Evolutionary conservation across 1,284 basidiomycete species (phyloP).

Genomic region (Apiotrichum domesticum): DNA sequence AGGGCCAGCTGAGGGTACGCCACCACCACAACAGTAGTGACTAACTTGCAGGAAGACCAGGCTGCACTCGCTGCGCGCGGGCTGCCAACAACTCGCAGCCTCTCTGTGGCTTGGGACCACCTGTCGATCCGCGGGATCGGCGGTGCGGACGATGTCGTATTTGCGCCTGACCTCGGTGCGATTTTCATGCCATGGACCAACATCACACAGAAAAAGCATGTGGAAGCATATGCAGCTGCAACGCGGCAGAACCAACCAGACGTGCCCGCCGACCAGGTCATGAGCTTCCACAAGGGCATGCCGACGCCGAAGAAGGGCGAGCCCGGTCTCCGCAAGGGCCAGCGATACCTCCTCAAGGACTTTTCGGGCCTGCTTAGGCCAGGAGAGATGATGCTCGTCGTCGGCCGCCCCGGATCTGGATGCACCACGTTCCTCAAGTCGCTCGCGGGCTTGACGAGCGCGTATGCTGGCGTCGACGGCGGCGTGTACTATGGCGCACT

Average conservation of each 20-base stretch:
- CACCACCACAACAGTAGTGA: not conserved
- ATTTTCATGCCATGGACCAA: slow-evolving; percentile 28
- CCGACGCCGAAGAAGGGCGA: slow-evolving; percentile 18
- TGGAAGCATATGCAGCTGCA: slow-evolving; percentile 5
- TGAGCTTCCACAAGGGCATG: slow-evolving; percentile 15
- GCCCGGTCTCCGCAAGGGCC: slow-evolving; percentile 25
- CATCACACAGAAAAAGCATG: slow-evolving; percentile 24
- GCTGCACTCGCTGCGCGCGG: slow-evolving; percentile 8
- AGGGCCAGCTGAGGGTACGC: too few species aligned
- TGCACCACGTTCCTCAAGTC: slow-evolving; percentile 49
- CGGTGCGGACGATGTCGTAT: slow-evolving; percentile 29
- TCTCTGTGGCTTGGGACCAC: slow-evolving; percentile 27
- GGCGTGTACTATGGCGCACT: slow-evolving; percentile 43
- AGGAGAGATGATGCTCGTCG: slow-evolving; percentile 43
- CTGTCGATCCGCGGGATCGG: slow-evolving; percentile 30
- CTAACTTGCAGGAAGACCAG: slow-evolving; percentile 19
- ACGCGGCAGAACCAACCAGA: not conserved
- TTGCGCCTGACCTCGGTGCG: slow-evolving; percentile 28
- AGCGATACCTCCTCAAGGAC: slow-evolving; percentile 34
- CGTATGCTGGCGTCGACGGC: slow-evolving; percentile 47
- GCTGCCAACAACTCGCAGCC: slow-evolving; percentile 10
- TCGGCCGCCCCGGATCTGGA: slow-evolving; percentile 46
- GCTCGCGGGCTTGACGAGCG: slow-evolving; percentile 43
- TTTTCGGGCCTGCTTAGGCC: slow-evolving; percentile 30
- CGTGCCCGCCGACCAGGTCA: slow-evolving; percentile 1